These are phyloP conservation scores for Collybiopsis confluens DNA, from an alignment of 768 basidiomycete species.

Conservation along the genomic window DNA sequence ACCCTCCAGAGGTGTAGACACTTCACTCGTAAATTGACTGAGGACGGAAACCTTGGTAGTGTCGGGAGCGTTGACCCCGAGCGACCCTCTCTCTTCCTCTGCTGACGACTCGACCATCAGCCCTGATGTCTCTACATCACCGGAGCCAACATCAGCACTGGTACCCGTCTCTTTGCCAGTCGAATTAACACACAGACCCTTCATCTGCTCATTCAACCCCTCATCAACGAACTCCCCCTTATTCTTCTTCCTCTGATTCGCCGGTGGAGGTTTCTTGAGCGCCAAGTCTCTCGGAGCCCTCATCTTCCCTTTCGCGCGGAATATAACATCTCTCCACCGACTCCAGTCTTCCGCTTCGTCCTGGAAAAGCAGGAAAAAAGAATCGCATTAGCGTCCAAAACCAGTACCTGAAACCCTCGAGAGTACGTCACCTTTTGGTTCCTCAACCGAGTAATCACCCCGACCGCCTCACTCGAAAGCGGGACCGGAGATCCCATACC, in stretches of 20 bases:
- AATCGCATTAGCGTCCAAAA: no score
- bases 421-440: conserved; percentile 92
- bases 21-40: conserved; percentile 3
- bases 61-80: no score
- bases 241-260: conserved; percentile 56
- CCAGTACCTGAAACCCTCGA: no score
- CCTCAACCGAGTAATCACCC: conserved; percentile 71
- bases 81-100: no score
- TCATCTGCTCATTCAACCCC: conserved; percentile 14
- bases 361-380: no score
- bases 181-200: no score
- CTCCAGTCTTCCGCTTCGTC: conserved; percentile 89
- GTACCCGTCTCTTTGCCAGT: no score
- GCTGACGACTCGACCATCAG: no score
- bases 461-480: conserved; percentile 71
- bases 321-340: conserved; percentile 82
- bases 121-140: no score
- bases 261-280: conserved; percentile 52
- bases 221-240: conserved; percentile 35
- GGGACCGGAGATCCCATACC: conserved; percentile 85
- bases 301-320: conserved; percentile 66
- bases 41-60: no score
- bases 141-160: not conserved
- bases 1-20: conserved; percentile 3
- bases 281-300: conserved; percentile 34